Conservation (phyloP, 2,329 filamentous ascomycete genomes). For the Phaeoacremonium minimum region DNA sequence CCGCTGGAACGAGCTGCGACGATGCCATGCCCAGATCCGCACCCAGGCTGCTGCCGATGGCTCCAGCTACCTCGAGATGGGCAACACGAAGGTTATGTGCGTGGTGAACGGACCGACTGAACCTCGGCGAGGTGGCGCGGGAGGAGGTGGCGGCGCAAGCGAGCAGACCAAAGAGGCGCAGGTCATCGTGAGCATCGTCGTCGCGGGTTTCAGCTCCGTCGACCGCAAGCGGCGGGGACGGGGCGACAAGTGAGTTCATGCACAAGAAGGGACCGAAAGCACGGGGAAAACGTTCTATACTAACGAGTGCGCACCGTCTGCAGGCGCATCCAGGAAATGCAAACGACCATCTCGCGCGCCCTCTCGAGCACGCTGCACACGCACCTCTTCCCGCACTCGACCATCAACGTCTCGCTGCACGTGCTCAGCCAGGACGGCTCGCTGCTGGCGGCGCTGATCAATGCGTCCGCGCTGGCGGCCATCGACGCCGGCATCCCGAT, state of each 20-base stretch:
- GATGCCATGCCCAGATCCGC: constrained; percentile 81
- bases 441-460: constrained; percentile 82
- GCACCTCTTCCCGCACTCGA: constrained; percentile 83
- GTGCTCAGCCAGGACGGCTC: constrained; percentile 88
- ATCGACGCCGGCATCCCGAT: constrained; percentile 95
- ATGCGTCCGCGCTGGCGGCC: constrained; percentile 85
- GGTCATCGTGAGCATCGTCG: constrained; percentile 75
- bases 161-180: constrained; percentile 49
- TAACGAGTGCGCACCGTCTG: background rate
- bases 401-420: constrained; percentile 78
- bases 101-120: constrained; percentile 85
- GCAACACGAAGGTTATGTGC: constrained; percentile 95
- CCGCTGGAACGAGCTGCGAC: constrained; percentile 94
- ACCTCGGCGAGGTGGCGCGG: constrained; percentile 39
- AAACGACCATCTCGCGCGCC: constrained; percentile 72
- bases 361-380: constrained; percentile 77
- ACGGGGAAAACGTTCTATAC: background rate
- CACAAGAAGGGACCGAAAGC: background rate
- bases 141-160: constrained; percentile 28
- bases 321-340: constrained; percentile 77
- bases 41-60: constrained; percentile 92
- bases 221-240: constrained; percentile 75
- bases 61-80: constrained; percentile 91
- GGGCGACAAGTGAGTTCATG: constrained; percentile 66
- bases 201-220: constrained; percentile 84